Evolutionary conservation across 2,329 filamentous ascomycete species (phyloP).

Genomic region (Apiospora phragmitis): DNA sequence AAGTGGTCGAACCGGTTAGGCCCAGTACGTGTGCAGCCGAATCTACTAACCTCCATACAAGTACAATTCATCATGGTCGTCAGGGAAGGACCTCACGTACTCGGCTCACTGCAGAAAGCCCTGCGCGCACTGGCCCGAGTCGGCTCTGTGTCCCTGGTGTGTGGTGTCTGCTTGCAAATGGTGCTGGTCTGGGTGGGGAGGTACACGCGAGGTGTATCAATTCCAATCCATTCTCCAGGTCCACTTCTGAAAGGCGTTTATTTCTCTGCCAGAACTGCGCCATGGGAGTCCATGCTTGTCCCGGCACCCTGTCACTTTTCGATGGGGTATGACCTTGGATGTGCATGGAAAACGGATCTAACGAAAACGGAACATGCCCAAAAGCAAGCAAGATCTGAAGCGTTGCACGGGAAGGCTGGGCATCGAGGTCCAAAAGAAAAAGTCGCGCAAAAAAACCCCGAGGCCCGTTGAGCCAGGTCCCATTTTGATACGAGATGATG

Average conservation of each 20-base stretch:
- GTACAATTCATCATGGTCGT: background rate
- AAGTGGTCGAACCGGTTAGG: background rate
- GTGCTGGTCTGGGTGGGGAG: background rate
- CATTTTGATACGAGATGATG: conserved; percentile 2
- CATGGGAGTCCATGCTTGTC: background rate
- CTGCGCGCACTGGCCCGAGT: background rate
- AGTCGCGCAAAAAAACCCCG: background rate
- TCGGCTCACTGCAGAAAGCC: background rate
- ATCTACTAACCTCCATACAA: background rate
- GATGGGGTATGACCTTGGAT: background rate
- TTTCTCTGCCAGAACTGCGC: background rate
- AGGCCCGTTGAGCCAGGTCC: background rate
- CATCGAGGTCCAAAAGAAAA: conserved; percentile 3
- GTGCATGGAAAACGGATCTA: conserved; percentile 1
- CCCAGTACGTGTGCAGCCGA: background rate
- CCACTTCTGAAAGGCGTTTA: conserved; percentile 1
- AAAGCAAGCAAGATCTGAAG: conserved; percentile 5
- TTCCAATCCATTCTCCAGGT: background rate
- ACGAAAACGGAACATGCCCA: background rate
- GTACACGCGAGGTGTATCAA: background rate
- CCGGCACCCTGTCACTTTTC: conserved; percentile 6
- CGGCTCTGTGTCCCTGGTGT: background rate
- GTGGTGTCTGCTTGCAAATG: background rate
- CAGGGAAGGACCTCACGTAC: background rate
- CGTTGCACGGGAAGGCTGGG: conserved; percentile 3